These are phyloP conservation scores for Metschnikowia anglica DNA, from an alignment of 805 yeast genomes.

Conservation along the genomic window DNA sequence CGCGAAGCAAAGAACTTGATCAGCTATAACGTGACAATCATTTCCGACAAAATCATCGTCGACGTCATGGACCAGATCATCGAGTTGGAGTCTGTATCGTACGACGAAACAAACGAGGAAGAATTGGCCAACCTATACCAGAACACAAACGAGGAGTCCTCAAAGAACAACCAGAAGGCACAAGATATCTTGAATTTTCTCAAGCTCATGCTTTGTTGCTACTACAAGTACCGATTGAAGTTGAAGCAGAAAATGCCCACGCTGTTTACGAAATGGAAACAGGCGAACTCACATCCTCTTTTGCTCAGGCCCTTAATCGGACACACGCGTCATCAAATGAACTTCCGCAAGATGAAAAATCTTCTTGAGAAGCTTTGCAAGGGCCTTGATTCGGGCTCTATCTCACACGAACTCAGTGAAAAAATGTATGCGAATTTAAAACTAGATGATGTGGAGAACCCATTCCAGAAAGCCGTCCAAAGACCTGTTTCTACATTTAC, in stretches of 20 bases:
- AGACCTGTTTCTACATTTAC: slow-evolving; percentile 36
- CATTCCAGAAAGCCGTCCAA: slow-evolving; percentile 41
- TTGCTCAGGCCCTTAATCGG: slow-evolving; percentile 59
- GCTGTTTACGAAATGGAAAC: slow-evolving; percentile 46
- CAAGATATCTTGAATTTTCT: slow-evolving; percentile 52
- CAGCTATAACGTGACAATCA: slow-evolving; percentile 65
- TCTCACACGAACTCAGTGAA: slow-evolving; percentile 9
- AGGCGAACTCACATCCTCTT: slow-evolving; percentile 42
- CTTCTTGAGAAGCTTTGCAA: slow-evolving; percentile 28
- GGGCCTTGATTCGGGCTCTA: slow-evolving; percentile 10
- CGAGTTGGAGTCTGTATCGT: slow-evolving; percentile 65
- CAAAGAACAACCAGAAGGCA: slow-evolving; percentile 44
- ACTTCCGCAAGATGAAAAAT: slow-evolving; percentile 29
- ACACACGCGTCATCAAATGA: slow-evolving; percentile 53
- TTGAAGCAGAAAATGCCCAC: slow-evolving; percentile 48
- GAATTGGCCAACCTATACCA: slow-evolving; percentile 31
- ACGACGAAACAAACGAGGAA: slow-evolving; percentile 41
- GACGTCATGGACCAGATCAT: slow-evolving; percentile 65
- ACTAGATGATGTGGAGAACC: slow-evolving; percentile 22
- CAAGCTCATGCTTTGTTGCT: slow-evolving; percentile 60
- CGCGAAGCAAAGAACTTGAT: slow-evolving; percentile 72
- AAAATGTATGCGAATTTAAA: slow-evolving; percentile 29
- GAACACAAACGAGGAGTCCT: slow-evolving; percentile 30
- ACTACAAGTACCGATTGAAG: slow-evolving; percentile 48
- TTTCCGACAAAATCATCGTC: slow-evolving; percentile 61